Conservation (phyloP, 208 protist species). For the Wallacemonas rigidus region DNA sequence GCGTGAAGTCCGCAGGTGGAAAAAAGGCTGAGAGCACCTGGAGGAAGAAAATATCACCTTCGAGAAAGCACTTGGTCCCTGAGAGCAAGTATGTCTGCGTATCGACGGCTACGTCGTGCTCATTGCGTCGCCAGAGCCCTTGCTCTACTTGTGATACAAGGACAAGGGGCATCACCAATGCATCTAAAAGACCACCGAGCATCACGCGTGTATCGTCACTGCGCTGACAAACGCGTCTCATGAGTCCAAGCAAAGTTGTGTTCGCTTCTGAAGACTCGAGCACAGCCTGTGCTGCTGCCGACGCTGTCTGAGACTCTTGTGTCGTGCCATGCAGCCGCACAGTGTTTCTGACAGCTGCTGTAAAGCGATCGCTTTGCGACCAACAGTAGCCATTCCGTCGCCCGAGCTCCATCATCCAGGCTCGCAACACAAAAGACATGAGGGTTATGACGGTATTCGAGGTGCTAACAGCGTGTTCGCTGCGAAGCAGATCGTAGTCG, state of each 20-base stretch:
- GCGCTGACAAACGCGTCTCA: not conserved
- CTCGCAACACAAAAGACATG: conserved; percentile 27
- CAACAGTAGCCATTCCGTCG: conserved; percentile 13
- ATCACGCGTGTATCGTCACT: not conserved
- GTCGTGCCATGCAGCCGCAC: not conserved
- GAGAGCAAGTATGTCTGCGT: conserved; percentile 19
- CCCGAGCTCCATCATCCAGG: conserved; percentile 43
- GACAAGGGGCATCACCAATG: conserved; percentile 79
- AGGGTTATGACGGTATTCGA: conserved; percentile 44
- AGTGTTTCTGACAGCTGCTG: not conserved
- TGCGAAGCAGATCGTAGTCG: conserved; percentile 41
- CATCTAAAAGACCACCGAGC: conserved; percentile 54
- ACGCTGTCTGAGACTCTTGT: conserved; percentile 9
- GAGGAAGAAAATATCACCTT: conserved; percentile 60
- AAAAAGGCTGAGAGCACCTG: conserved; percentile 64
- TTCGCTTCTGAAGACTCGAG: not conserved
- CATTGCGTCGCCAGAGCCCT: conserved; percentile 61
- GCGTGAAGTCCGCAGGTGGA: conserved; percentile 50
- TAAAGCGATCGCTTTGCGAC: not conserved
- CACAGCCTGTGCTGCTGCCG: not conserved
- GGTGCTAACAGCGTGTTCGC: conserved; percentile 40
- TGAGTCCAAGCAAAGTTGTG: not conserved
- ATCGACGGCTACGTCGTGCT: conserved; percentile 34
- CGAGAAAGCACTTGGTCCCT: conserved; percentile 17
- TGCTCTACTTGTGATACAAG: conserved; percentile 56